Base-by-base conservation (phyloP, 495 filamentous ascomycete species). In the Neurospora intermedia region DNA sequence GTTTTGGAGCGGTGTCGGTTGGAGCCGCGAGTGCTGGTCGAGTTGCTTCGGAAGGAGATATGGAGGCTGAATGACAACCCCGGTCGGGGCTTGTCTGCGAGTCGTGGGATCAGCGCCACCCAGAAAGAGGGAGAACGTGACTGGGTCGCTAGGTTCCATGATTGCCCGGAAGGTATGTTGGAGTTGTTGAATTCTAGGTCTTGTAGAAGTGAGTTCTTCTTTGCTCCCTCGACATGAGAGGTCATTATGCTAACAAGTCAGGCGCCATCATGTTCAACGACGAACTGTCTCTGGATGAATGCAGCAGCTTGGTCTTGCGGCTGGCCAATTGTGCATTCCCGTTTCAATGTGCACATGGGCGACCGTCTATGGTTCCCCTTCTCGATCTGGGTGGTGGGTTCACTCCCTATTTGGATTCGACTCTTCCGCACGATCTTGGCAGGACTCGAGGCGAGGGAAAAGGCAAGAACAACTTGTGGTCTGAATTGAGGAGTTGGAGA, bases 251-350 rank as follows among this genome's bases (percentile, higher is more conserved):
- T 79, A 38, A 78, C 59, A 13, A 2, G 43, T 10, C 27, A 84
- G 82, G 88, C 48, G 93, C 96, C 8, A 92, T 98, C 81, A 99
- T 99, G 96, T 99, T 99, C 83, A 98, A 98, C 76, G 96, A 99
- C 77, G 80, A 80, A 11, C 78, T 98, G 62, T 86, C 83, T 1
- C 71, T 83, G 1, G 85, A 86, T 9, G 88, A 97, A 77, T 97
- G 94, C 78, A 76, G 84, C 66, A 80, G 78, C 16, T 79, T 99
- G 20, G 82, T 98, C 11, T 48, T 75, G 15, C 85, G 84, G 48
- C 83, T 99, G 42, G 86, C 89, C 10, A 77, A 77, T 3, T 96
- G 92, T 74, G 89, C 84, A 1, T 96, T 98, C 77, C 96, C 96
- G 7, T 98, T 98, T 76, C 92, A 95, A 77, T 99, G 96, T 80